Evolutionary conservation across 768 basidiomycete species (phyloP), one percentile per base, ranked within the genome.

Genomic region (Exidia glandulosa): DNA sequence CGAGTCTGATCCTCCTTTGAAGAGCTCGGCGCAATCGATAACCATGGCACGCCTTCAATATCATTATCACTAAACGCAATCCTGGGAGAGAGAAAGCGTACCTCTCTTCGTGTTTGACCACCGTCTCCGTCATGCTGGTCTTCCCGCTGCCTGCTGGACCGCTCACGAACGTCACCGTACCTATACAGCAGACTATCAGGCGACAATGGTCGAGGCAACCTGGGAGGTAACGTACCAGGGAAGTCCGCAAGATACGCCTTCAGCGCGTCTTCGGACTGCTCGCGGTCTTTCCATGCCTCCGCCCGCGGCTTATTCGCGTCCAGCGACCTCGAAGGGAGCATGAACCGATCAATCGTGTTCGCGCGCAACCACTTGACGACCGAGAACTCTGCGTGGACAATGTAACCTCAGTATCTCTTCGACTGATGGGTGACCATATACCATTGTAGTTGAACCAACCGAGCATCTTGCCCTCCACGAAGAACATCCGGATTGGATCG

Each of bases 61-160:
- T n/a, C 27, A 56, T 58, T 5, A 56, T 55, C 13, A 56, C 30
- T 45, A 32, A 4, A 32, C 27, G 62, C 25, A 52, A 41, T 41
- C 54, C 23, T 2, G n/a, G 30, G 45, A 25, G 29, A 29, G n/a
- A 19, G 12, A 57, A n/a, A 3, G 67, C 72, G 59, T 64, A 81
- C 85, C 86, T 75, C n/a, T 73, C 75, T 14, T 72, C 73, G 4
- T 84, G 78, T 52, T 77, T 73, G 56, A 90, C 72, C 32, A 85
- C 70, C 2, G 72, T 64, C 19, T 79, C 67, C 6, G 90, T 66
- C 78, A 91, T 78, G 12, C 73, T 74, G 2, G 77, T 77, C 68
- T 92, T 92, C 2, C 90, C 90, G 64, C 87, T 89, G 23, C 90
- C 90, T 68, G 88, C 86, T 3, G 90, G 90, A 4, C 90, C 90